A percentile compares a stretch with the other conserved stretches of the same genome.
phyloP scores from a whole-genome alignment of 495 filamentous ascomycete species.

The Aspergillus panamensis region DNA sequence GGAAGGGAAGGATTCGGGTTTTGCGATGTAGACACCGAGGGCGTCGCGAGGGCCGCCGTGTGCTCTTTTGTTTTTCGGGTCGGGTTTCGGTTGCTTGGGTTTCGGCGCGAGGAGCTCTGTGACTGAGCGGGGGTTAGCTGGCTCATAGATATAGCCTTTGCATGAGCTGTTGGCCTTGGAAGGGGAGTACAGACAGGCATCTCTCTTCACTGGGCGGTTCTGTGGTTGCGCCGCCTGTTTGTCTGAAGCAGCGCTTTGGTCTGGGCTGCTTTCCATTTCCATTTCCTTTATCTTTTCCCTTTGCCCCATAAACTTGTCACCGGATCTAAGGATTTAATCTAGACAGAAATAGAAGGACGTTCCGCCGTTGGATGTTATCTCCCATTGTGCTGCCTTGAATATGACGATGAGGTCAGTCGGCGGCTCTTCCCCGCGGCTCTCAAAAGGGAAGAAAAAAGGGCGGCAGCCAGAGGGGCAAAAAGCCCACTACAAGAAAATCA shows the following conservation, averaged over 20 bases:
- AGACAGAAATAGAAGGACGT: neutral
- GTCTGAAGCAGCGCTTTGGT: neutral
- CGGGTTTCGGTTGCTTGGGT: conserved; percentile 42
- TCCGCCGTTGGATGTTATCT: too few species aligned
- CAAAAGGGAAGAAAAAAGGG: conserved; percentile 22
- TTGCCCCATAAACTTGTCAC: too few species aligned
- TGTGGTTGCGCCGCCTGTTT: conserved; percentile 4
- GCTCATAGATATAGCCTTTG: neutral
- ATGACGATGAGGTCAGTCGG: neutral
- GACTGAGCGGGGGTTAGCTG: conserved; percentile 40
- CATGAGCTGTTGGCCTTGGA: neutral
- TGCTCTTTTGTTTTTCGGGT: conserved; percentile 30
- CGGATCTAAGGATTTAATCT: neutral
- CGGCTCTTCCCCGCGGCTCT: conserved; percentile 13
- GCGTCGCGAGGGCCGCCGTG: conserved; percentile 52
- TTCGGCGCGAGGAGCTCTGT: conserved; percentile 66
- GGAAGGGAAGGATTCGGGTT: conserved; percentile 60
- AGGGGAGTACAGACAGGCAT: conserved; percentile 37
- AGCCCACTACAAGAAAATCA: neutral
- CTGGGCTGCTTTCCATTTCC: conserved; percentile 7
- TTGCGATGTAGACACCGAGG: conserved; percentile 67
- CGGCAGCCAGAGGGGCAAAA: conserved; percentile 35
- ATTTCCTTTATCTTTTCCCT: neutral
- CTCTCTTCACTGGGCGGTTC: conserved; percentile 34
- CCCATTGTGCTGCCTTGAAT: too few species aligned